A percentile compares a stretch with the other conserved stretches of the same genome.
Conservation (phyloP, 176 grass and related monocot species). For the Oryza punctata region DNA sequence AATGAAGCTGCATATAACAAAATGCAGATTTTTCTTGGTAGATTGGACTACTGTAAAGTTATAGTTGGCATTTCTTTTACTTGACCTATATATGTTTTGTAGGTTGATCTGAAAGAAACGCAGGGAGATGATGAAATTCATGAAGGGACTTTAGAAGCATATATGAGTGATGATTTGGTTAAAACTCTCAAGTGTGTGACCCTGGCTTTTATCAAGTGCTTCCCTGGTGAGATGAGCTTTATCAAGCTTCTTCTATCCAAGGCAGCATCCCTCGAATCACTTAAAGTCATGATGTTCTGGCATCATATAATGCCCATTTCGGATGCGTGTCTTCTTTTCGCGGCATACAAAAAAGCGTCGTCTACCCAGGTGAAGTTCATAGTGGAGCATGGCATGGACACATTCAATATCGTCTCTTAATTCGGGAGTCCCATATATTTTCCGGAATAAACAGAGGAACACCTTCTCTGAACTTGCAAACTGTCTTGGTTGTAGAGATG, state of each 20-base stretch:
- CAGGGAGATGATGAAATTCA: background rate
- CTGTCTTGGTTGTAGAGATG: background rate
- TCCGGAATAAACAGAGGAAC: background rate
- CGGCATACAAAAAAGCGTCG: background rate
- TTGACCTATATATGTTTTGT: slow-evolving; percentile 3
- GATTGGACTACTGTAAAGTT: background rate
- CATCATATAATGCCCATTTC: background rate
- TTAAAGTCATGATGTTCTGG: background rate
- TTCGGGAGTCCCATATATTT: background rate
- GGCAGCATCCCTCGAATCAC: background rate
- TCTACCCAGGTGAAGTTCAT: background rate
- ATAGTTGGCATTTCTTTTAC: background rate
- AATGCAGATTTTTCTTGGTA: background rate
- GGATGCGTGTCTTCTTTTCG: background rate
- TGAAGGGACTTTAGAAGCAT: background rate
- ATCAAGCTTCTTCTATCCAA: slow-evolving; percentile 15
- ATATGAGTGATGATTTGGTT: background rate
- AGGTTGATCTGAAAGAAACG: background rate
- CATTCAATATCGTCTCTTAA: background rate
- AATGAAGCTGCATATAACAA: background rate
- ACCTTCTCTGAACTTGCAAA: background rate
- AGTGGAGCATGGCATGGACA: background rate
- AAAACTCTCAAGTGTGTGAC: slow-evolving; percentile 1
- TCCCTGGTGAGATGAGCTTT: slow-evolving; percentile 6
- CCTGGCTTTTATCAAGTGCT: background rate